Evolutionary conservation across 805 yeast species (phyloP).

Genomic region (Komagataella populi): DNA sequence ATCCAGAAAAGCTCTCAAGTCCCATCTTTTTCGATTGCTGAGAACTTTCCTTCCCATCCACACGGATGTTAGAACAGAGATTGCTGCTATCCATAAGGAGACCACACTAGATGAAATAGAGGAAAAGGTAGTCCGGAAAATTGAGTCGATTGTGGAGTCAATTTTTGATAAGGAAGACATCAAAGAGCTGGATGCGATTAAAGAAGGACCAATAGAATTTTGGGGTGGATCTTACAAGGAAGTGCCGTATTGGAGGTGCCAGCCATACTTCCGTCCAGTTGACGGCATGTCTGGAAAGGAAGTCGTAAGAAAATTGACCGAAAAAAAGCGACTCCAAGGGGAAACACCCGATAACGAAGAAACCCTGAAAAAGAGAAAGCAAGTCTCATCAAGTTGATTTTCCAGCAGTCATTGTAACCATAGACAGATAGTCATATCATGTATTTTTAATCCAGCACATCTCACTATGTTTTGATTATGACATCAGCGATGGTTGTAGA

Average conservation of each 20-base stretch:
- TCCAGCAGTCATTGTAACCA: neutral
- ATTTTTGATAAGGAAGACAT: constrained; percentile 40
- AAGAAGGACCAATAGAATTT: constrained; percentile 32
- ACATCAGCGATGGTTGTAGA: neutral
- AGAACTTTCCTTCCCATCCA: constrained; percentile 70
- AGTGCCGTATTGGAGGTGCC: constrained; percentile 93
- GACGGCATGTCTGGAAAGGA: constrained; percentile 55
- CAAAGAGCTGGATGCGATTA: constrained; percentile 40
- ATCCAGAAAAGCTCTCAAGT: constrained; percentile 72
- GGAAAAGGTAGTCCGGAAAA: constrained; percentile 35
- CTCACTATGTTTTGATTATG: neutral
- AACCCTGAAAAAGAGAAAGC: neutral
- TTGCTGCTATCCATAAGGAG: constrained; percentile 37
- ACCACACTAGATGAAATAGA: constrained; percentile 31
- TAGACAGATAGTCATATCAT: neutral
- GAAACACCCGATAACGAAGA: neutral
- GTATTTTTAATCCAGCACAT: neutral
- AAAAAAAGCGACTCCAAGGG: constrained; percentile 1
- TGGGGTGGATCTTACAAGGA: constrained; percentile 79
- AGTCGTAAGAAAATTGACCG: constrained; percentile 12
- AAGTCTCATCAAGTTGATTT: neutral
- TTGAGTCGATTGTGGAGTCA: constrained; percentile 51
- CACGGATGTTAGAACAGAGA: constrained; percentile 61
- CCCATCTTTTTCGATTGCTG: constrained; percentile 80
- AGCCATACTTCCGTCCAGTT: constrained; percentile 86